A percentile compares a stretch with the other conserved stretches of the same genome.
phyloP scores from a whole-genome alignment of 2,329 filamentous ascomycete species.

The Scorias spongiosa region DNA sequence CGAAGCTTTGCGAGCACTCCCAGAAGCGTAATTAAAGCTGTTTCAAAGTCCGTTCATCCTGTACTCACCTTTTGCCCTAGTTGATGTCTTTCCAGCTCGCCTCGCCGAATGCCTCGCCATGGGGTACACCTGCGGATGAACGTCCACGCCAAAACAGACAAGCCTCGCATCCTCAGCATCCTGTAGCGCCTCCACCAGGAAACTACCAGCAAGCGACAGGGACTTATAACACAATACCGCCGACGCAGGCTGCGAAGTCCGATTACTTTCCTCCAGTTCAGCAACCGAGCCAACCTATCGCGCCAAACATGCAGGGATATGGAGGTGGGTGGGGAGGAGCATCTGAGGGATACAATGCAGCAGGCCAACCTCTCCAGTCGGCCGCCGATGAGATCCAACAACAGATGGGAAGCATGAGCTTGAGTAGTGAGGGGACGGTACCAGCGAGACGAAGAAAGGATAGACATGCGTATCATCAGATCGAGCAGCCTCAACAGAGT shows the following conservation, averaged over 20 bases:
- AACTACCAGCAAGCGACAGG: constrained; percentile 28
- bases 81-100: constrained; percentile 9
- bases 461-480: constrained; percentile 76
- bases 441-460: constrained; percentile 66
- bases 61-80: too few relatives aligned
- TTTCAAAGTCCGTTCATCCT: too few relatives aligned
- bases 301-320: constrained; percentile 1
- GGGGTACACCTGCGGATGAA: constrained; percentile 11
- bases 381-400: constrained; percentile 32
- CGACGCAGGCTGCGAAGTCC: constrained; percentile 3
- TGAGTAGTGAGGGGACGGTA: constrained; percentile 38
- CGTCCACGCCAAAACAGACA: constrained; percentile 8
- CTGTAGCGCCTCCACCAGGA: constrained; percentile 28
- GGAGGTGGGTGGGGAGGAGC: constrained; percentile 1
- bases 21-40: too few relatives aligned
- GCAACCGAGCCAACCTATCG: constrained; percentile 9
- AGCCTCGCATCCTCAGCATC: constrained; percentile 18
- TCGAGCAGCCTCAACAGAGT: constrained; percentile 56
- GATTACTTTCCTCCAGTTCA: not conserved
- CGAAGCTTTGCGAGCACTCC: too few relatives aligned
- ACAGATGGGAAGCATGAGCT: constrained; percentile 64
- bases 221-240: constrained; percentile 22
- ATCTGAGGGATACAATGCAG: constrained; percentile 2
- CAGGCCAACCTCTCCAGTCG: not conserved
- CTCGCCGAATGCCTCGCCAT: constrained; percentile 11